These are phyloP conservation scores for Penicillium aurantiogriseum DNA, from an alignment of 2,329 filamentous ascomycete species.

Conservation along the genomic window DNA sequence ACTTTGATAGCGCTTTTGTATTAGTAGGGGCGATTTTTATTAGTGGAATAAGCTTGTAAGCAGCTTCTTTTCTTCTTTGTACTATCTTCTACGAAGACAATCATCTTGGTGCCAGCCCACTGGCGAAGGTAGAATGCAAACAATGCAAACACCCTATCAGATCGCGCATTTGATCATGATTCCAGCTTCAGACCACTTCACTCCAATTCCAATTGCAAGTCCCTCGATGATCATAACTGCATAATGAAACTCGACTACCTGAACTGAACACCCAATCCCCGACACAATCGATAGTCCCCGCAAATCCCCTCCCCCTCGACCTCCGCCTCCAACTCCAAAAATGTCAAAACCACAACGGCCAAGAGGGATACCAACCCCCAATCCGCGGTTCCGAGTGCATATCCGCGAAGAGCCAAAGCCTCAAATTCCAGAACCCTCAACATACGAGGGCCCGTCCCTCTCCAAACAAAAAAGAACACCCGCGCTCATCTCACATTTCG, in stretches of 20 bases:
- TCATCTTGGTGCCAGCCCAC: not conserved
- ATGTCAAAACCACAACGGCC: constrained; percentile 5
- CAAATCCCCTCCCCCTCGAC: not conserved
- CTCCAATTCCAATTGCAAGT: not conserved
- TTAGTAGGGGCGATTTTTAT: not conserved
- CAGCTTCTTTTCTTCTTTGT: not conserved
- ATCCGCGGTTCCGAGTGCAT: constrained; percentile 3
- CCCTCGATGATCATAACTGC: not conserved
- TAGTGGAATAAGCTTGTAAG: not conserved
- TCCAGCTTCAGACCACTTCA: not conserved
- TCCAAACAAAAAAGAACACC: constrained; percentile 3
- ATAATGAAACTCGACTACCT: not conserved
- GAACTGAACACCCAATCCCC: not conserved
- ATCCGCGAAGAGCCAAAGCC: not conserved
- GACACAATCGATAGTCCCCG: not conserved
- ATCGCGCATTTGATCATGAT: constrained; percentile 6
- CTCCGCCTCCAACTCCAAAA: not conserved
- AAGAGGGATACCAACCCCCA: not conserved
- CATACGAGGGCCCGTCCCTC: constrained; percentile 3
- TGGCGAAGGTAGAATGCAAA: constrained; percentile 6
- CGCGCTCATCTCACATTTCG: constrained; percentile 18
- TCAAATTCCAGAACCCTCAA: not conserved
- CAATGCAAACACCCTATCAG: constrained; percentile 18
- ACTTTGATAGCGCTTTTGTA: not conserved
- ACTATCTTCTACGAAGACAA: not conserved